These are phyloP conservation scores for Suillus lakei DNA, from an alignment of 768 basidiomycete genomes.

Conservation along the genomic window DNA sequence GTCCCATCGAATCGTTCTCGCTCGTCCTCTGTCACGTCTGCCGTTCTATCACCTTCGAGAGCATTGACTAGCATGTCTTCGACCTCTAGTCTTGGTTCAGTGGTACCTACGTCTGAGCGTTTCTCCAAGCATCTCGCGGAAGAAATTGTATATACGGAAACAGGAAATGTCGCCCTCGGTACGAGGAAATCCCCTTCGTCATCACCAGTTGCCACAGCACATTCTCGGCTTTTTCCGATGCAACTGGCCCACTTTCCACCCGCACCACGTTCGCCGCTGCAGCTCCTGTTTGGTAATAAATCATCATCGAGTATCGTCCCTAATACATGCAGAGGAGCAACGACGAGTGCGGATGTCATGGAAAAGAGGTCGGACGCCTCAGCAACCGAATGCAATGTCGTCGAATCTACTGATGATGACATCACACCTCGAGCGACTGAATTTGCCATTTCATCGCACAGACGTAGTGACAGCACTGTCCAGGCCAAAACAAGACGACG, in stretches of 20 bases:
- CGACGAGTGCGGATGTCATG: constrained; percentile 3
- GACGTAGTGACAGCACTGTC: constrained; percentile 4
- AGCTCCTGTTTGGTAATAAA: constrained; percentile 15
- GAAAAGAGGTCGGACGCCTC: constrained; percentile 12
- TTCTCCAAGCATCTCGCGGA: constrained; percentile 23
- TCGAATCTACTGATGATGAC: constrained; percentile 21
- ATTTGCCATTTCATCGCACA: constrained; percentile 9
- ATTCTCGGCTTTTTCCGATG: constrained; percentile 5
- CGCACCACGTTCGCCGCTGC: constrained; percentile 7
- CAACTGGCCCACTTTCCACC: constrained; percentile 6
- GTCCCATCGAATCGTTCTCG: not conserved
- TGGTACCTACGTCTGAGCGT: constrained; percentile 30
- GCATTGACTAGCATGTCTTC: constrained; percentile 26
- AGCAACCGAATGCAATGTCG: constrained; percentile 13
- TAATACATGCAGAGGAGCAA: not conserved
- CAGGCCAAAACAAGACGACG: constrained; percentile 14
- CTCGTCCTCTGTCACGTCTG: constrained; percentile 4
- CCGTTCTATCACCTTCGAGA: not conserved
- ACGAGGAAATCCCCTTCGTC: constrained; percentile 5
- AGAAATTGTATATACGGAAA: constrained; percentile 14
- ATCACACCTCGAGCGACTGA: constrained; percentile 30
- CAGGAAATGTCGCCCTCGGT: constrained; percentile 1
- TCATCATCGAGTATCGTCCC: constrained; percentile 10
- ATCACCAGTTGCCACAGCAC: constrained; percentile 15
- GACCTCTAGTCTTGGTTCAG: constrained; percentile 35